Evolutionary conservation across 805 yeast species (phyloP).

Genomic region (Wickerhamiella australiensis): DNA sequence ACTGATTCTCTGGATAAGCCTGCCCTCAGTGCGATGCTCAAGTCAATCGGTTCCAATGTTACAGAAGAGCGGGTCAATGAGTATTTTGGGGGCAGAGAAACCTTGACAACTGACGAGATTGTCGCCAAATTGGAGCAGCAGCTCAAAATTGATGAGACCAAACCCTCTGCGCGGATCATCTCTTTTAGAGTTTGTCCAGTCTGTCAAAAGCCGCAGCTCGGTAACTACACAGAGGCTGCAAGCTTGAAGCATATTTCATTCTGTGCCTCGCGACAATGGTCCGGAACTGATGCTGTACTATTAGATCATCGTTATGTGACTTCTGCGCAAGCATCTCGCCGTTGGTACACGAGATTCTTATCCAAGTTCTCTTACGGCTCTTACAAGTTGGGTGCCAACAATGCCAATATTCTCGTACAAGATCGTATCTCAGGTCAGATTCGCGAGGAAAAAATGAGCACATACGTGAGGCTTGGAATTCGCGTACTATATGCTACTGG

Average conservation of each 20-base stretch:
- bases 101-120: slow-evolving; percentile 43
- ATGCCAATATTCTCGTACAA: slow-evolving; percentile 89
- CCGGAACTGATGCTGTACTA: slow-evolving; percentile 45
- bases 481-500: slow-evolving; percentile 73
- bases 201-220: slow-evolving; percentile 51
- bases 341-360: slow-evolving; percentile 77
- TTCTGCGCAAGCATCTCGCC: slow-evolving; percentile 65
- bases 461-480: slow-evolving; percentile 79
- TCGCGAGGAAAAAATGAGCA: slow-evolving; percentile 86
- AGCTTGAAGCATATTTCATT: slow-evolving; percentile 71
- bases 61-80: slow-evolving; percentile 24
- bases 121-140: slow-evolving; percentile 39
- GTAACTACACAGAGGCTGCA: slow-evolving; percentile 36
- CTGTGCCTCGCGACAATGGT: slow-evolving; percentile 71
- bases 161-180: slow-evolving; percentile 35
- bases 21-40: slow-evolving; percentile 55
- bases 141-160: slow-evolving; percentile 16
- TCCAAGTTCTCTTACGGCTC: slow-evolving; percentile 83
- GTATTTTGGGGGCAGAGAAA: slow-evolving; percentile 27
- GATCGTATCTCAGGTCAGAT: slow-evolving; percentile 80
- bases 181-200: slow-evolving; percentile 66
- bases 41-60: slow-evolving; percentile 45
- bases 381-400: slow-evolving; percentile 72
- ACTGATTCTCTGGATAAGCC: slow-evolving; percentile 38
- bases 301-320: slow-evolving; percentile 63